phyloP scores from a whole-genome alignment of 805 yeast genomes.

The Blastobotrys parvus region DNA sequence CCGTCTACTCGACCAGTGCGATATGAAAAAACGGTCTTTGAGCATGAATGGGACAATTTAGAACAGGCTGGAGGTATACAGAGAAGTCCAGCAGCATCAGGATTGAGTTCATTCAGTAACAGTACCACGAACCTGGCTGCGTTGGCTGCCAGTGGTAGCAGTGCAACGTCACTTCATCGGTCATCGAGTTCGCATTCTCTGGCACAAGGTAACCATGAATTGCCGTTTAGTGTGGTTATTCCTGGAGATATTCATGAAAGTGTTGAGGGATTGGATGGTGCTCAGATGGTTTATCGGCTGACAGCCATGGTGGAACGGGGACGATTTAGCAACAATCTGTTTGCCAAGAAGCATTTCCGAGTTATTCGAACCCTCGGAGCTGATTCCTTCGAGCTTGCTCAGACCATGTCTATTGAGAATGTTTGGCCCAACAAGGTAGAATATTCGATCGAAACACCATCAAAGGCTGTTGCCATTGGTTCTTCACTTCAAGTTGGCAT shows the following conservation, averaged over 20 bases:
- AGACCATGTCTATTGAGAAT: conserved; percentile 88
- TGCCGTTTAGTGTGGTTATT: conserved; percentile 77
- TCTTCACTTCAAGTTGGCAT: conserved; percentile 63
- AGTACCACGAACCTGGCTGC: conserved; percentile 1
- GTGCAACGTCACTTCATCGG: not conserved
- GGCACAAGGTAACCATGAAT: conserved; percentile 65
- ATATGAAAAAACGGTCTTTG: conserved; percentile 57
- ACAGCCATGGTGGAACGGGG: conserved; percentile 81
- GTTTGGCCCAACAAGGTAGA: conserved; percentile 94
- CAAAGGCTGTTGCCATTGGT: conserved; percentile 87
- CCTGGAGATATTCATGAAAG: conserved; percentile 86
- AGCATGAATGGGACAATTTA: conserved; percentile 68
- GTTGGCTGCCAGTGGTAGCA: not conserved
- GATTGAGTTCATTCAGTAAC: not conserved
- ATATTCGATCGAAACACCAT: conserved; percentile 76
- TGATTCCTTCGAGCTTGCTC: conserved; percentile 79
- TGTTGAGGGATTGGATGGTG: conserved; percentile 69
- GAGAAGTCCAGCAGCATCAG: conserved; percentile 30
- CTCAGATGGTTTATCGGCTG: conserved; percentile 51
- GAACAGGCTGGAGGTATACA: conserved; percentile 18
- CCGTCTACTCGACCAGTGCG: conserved; percentile 23
- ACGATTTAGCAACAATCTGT: conserved; percentile 56
- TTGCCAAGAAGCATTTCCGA: conserved; percentile 63
- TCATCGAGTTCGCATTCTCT: conserved; percentile 10
- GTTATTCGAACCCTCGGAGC: conserved; percentile 81